A percentile compares a stretch with the other conserved stretches of the same genome.
Evolutionary conservation across 441 rosid genomes (phyloP).

Genomic region (Biscutella auriculata): DNA sequence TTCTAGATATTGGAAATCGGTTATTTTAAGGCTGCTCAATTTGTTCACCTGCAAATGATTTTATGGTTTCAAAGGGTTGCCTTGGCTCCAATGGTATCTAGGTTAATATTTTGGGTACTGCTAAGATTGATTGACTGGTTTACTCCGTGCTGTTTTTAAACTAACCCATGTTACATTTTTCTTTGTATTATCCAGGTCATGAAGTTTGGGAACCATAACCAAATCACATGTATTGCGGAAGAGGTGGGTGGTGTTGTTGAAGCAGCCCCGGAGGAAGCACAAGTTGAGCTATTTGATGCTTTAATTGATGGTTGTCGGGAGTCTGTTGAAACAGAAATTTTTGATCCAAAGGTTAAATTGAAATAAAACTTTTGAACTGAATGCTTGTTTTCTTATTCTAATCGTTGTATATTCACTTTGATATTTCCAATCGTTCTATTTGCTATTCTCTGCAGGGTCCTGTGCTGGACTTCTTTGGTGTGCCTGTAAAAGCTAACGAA

Average conservation of each 20-base stretch:
- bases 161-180: not conserved
- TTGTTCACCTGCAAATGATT: not conserved
- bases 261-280: constrained; percentile 69
- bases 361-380: not conserved
- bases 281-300: constrained; percentile 79
- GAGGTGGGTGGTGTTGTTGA: constrained; percentile 86
- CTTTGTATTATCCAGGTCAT: constrained; percentile 42
- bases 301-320: constrained; percentile 80
- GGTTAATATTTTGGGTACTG: not conserved
- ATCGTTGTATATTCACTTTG: too few species aligned
- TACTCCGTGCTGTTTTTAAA: not conserved
- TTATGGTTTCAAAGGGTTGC: not conserved
- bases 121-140: not conserved
- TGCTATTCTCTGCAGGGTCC: constrained; percentile 54
- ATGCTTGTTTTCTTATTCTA: too few species aligned
- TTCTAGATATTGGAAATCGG: not conserved
- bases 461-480: constrained; percentile 91
- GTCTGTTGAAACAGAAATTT: constrained; percentile 53
- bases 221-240: constrained; percentile 52
- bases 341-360: constrained; percentile 63
- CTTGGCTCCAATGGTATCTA: not conserved
- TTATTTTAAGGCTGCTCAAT: not conserved
- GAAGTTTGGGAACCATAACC: constrained; percentile 84
- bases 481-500: constrained; percentile 86
- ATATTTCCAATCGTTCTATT: not conserved